phyloP scores from a whole-genome alignment of 225 moss, liverwort and hornwort species.

The Polytrichum commune region DNA sequence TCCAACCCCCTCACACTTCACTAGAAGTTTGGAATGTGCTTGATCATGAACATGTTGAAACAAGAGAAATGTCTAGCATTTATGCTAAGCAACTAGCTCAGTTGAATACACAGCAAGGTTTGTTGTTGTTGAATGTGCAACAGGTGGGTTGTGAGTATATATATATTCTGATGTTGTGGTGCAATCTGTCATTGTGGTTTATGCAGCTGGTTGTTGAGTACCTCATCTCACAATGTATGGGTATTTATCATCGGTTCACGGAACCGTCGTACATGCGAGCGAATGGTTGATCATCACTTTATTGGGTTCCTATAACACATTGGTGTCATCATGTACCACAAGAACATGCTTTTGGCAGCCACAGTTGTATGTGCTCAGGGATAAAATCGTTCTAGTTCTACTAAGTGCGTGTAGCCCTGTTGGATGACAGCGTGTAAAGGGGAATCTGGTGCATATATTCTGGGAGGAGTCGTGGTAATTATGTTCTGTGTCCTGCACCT shows the following conservation, averaged over 20 bases:
- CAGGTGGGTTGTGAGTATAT: no score
- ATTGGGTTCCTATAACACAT: not conserved
- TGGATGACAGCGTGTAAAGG: slow-evolving; percentile 10
- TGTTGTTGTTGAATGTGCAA: no score
- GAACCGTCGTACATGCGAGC: slow-evolving; percentile 71
- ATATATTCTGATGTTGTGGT: not conserved
- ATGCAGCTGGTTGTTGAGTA: slow-evolving; percentile 35
- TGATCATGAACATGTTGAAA: not conserved
- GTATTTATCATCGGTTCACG: slow-evolving; percentile 63
- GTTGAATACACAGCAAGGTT: no score
- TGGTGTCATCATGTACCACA: not conserved
- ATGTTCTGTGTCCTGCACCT: no score
- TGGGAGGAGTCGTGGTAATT: no score
- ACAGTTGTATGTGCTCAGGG: no score
- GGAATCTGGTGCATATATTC: slow-evolving; percentile 5
- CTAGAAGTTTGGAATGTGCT: not conserved
- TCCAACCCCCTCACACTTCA: no score
- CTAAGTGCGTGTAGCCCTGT: not conserved
- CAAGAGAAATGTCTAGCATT: no score
- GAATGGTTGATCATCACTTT: slow-evolving; percentile 27
- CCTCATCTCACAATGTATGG: slow-evolving; percentile 43
- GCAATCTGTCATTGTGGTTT: not conserved
- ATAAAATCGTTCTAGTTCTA: no score
- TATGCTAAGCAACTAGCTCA: not conserved
- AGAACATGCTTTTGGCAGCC: no score